phyloP scores from a whole-genome alignment of 495 filamentous ascomycete genomes.

The Aspergillus heteromorphus region DNA sequence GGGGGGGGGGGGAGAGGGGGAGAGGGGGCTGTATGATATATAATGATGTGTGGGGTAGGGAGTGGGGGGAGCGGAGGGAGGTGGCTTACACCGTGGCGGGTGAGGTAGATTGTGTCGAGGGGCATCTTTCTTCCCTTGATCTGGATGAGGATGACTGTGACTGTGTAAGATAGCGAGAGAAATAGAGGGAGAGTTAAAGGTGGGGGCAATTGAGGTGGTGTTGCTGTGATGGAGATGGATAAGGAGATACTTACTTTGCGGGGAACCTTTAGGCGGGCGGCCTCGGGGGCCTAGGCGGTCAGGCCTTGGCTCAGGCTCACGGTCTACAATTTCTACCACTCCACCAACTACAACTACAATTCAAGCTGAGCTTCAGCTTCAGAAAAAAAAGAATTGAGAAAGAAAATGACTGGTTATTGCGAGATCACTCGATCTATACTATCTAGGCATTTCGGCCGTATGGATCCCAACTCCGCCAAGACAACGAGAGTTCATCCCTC shows the following conservation, averaged over 20 bases:
- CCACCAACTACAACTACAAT: no score
- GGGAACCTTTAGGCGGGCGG: constrained; percentile 4
- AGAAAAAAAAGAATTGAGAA: not conserved
- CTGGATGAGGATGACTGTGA: no score
- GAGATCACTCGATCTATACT: constrained; percentile 18
- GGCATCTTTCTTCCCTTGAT: no score
- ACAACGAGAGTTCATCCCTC: constrained; percentile 28
- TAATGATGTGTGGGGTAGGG: constrained; percentile 10
- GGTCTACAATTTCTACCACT: no score
- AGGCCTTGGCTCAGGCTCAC: not conserved
- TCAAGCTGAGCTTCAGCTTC: no score
- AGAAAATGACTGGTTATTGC: not conserved
- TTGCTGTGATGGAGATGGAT: not conserved
- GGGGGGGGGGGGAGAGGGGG: no score
- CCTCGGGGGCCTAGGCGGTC: no score
- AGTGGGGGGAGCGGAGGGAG: not conserved
- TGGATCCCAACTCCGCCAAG: constrained; percentile 23
- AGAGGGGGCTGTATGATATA: no score
- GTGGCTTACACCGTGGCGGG: constrained; percentile 78
- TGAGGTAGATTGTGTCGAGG: constrained; percentile 78
- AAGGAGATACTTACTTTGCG: not conserved
- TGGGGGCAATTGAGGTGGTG: not conserved
- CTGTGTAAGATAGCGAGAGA: not conserved
- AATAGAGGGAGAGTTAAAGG: not conserved
- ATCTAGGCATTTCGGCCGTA: constrained; percentile 14